Conservation (phyloP, 176 grass and related monocot species). For the Thalia dealbata region DNA sequence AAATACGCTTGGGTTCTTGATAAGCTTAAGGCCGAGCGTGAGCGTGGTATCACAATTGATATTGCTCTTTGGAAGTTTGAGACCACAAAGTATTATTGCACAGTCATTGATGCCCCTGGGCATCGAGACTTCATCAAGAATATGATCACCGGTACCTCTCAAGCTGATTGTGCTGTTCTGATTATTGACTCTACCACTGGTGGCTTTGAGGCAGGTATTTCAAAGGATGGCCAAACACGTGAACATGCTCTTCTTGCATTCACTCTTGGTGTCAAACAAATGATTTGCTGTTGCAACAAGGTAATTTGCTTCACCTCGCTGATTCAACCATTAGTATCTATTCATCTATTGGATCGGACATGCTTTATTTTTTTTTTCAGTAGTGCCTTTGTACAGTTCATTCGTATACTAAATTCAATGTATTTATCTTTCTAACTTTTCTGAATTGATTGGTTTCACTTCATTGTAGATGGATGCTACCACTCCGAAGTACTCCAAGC, state of each 20-base stretch:
- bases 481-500: neutral
- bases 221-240: constrained; percentile 6
- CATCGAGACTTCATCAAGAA: constrained; percentile 5
- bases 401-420: neutral
- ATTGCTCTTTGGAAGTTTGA: constrained; percentile 8
- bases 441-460: neutral
- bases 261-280: constrained; percentile 7
- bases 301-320: neutral
- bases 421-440: neutral
- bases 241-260: constrained; percentile 5
- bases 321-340: neutral
- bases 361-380: neutral
- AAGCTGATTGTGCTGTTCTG: constrained; percentile 6
- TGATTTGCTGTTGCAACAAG: constrained; percentile 12
- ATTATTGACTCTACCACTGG: constrained; percentile 4
- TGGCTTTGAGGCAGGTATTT: constrained; percentile 13
- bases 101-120: neutral
- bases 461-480: neutral
- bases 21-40: constrained; percentile 1
- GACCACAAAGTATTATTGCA: constrained; percentile 2
- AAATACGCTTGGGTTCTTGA: constrained; percentile 11
- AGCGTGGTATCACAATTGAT: constrained; percentile 1
- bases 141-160: constrained; percentile 10
- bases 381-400: neutral
- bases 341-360: too few species aligned